Conservation (phyloP, 2,329 filamentous ascomycete species). For the Fusarium xylarioides region DNA sequence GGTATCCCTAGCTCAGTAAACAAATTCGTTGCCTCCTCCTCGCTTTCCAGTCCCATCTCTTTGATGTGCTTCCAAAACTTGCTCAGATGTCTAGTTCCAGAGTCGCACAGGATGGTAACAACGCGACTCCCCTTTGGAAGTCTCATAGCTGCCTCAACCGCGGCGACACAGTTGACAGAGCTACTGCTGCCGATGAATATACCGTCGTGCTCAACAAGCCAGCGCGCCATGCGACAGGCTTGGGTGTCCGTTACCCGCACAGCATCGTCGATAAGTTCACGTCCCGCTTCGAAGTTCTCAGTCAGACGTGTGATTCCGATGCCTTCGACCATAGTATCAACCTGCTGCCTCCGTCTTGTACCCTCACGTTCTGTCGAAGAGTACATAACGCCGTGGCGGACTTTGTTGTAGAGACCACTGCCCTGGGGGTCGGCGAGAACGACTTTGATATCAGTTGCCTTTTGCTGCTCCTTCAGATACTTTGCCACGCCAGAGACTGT, state of each 20-base stretch:
- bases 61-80: slow-evolving; percentile 85
- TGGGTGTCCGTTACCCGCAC: slow-evolving; percentile 88
- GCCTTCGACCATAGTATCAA: slow-evolving; percentile 95
- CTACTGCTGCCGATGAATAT: slow-evolving; percentile 95
- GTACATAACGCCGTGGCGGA: slow-evolving; percentile 97
- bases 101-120: slow-evolving; percentile 87
- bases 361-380: slow-evolving; percentile 88
- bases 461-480: slow-evolving; percentile 76
- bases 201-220: slow-evolving; percentile 94
- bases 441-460: slow-evolving; percentile 70
- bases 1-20: slow-evolving; percentile 60
- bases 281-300: slow-evolving; percentile 87
- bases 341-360: slow-evolving; percentile 86
- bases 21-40: slow-evolving; percentile 56
- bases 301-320: slow-evolving; percentile 97
- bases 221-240: slow-evolving; percentile 92
- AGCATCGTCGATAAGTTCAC: slow-evolving; percentile 88
- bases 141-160: slow-evolving; percentile 72
- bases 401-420: slow-evolving; percentile 89
- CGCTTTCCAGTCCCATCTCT: slow-evolving; percentile 68
- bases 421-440: slow-evolving; percentile 95
- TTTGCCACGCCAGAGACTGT: slow-evolving; percentile 89
- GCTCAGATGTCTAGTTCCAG: slow-evolving; percentile 82
- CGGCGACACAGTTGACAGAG: slow-evolving; percentile 93
- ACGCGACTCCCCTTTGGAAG: slow-evolving; percentile 71